These are phyloP conservation scores for Vanrija sp. DNA, from an alignment of 1,284 basidiomycete genomes.

Conservation along the genomic window DNA sequence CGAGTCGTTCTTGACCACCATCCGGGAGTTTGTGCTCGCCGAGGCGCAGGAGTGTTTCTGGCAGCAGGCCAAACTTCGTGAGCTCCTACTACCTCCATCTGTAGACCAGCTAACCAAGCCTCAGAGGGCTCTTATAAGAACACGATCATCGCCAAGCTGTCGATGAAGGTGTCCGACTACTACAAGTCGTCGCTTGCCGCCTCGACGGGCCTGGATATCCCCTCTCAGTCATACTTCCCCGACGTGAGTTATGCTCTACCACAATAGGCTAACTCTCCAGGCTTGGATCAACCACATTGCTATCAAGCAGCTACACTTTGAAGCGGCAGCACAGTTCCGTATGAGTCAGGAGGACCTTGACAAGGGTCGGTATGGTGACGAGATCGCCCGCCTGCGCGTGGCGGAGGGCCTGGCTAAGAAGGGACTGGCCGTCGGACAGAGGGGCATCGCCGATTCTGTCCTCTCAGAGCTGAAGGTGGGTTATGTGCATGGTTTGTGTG, in stretches of 20 bases:
- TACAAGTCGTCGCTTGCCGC: slow-evolving; percentile 60
- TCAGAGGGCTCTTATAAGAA: slow-evolving; percentile 71
- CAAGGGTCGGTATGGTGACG: slow-evolving; percentile 74
- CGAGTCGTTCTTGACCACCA: slow-evolving; percentile 58
- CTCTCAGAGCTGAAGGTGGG: slow-evolving; percentile 71
- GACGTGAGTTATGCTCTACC: slow-evolving; percentile 28
- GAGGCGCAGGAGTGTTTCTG: slow-evolving; percentile 97
- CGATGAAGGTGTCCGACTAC: slow-evolving; percentile 65
- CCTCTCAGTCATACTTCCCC: slow-evolving; percentile 46
- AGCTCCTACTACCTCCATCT: slow-evolving; percentile 15
- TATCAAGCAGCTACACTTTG: slow-evolving; percentile 80
- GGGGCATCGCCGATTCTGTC: slow-evolving; percentile 62
- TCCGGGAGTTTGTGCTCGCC: slow-evolving; percentile 79
- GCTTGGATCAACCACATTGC: slow-evolving; percentile 78
- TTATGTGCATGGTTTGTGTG: background rate
- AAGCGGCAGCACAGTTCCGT: slow-evolving; percentile 82
- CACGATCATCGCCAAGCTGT: slow-evolving; percentile 77
- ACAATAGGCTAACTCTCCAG: slow-evolving; percentile 49
- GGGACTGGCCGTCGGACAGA: slow-evolving; percentile 67
- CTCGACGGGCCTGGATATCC: slow-evolving; percentile 55
- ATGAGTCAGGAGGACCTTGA: slow-evolving; percentile 90
- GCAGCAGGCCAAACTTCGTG: slow-evolving; percentile 85
- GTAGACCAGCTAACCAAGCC: slow-evolving; percentile 10
- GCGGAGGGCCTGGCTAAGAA: slow-evolving; percentile 68
- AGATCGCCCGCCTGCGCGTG: slow-evolving; percentile 68